Evolutionary conservation across 805 yeast genomes (phyloP).

Genomic region (Ogataea naganishii): DNA sequence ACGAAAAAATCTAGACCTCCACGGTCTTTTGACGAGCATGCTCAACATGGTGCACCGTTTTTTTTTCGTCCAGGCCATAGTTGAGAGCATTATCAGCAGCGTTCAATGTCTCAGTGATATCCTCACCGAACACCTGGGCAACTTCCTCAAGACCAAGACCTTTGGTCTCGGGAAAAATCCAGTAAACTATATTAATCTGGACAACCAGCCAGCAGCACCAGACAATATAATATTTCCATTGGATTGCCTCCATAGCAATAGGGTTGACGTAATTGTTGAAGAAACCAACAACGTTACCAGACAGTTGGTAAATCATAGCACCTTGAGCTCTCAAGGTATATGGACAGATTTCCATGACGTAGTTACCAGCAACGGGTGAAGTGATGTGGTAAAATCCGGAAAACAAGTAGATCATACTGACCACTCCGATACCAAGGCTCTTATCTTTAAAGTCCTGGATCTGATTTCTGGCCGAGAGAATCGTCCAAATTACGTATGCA

Average conservation of each 20-base stretch:
- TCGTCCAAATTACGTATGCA: slow-evolving; percentile 34
- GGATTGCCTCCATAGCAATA: slow-evolving; percentile 6
- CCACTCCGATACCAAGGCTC: slow-evolving; percentile 34
- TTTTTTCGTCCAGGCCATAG: slow-evolving; percentile 1
- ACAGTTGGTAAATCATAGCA: slow-evolving; percentile 4
- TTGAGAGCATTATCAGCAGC: slow-evolving; percentile 2
- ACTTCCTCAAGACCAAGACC: neutral
- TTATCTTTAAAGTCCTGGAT: slow-evolving; percentile 30
- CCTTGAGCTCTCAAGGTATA: slow-evolving; percentile 22
- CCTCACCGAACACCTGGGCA: slow-evolving; percentile 16
- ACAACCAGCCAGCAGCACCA: slow-evolving; percentile 4
- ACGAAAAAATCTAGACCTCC: no score
- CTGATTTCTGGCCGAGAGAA: slow-evolving; percentile 35
- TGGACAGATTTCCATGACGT: slow-evolving; percentile 30
- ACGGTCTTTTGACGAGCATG: neutral
- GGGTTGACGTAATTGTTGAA: no score
- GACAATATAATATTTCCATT: slow-evolving; percentile 3
- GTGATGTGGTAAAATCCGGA: slow-evolving; percentile 2
- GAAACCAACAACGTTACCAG: slow-evolving; percentile 11
- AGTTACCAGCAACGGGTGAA: slow-evolving; percentile 8
- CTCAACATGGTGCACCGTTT: neutral
- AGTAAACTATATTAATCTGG: slow-evolving; percentile 1
- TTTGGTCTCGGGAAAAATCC: slow-evolving; percentile 2
- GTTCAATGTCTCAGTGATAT: neutral
- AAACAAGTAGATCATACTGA: slow-evolving; percentile 43